Conservation (phyloP, 352 stramenopile species). For the Phytophthora hybrid region DNA sequence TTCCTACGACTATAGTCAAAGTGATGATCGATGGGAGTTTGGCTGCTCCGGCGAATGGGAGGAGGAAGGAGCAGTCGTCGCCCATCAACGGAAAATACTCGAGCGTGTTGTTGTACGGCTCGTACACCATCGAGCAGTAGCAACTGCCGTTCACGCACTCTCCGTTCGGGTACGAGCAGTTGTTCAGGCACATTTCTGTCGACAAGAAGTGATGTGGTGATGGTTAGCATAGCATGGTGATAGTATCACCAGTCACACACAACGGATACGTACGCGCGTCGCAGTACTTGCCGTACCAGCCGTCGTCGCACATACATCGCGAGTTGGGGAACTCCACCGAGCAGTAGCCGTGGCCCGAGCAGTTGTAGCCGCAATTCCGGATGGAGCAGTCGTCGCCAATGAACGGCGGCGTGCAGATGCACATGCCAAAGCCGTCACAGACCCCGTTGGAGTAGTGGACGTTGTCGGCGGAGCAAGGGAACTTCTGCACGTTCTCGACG, state of each 20-base stretch:
- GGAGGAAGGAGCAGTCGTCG: constrained; percentile 85
- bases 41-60: constrained; percentile 64
- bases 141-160: constrained; percentile 93
- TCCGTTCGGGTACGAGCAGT: constrained; percentile 97
- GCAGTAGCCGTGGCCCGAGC: constrained; percentile 95
- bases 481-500: constrained; percentile 92
- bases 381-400: constrained; percentile 93
- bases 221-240: not conserved
- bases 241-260: not conserved
- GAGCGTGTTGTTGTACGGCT: constrained; percentile 95
- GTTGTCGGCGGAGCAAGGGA: constrained; percentile 83
- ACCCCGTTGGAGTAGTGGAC: constrained; percentile 94
- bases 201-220: not conserved
- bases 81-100: constrained; percentile 83
- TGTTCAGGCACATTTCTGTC: constrained; percentile 95
- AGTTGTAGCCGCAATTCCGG: constrained; percentile 93
- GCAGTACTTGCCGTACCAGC: constrained; percentile 96
- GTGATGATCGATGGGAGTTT: constrained; percentile 9
- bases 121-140: constrained; percentile 92
- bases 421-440: constrained; percentile 97
- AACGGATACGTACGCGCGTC: constrained; percentile 65
- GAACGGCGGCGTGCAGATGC: constrained; percentile 95
- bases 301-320: constrained; percentile 95
- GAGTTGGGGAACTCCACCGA: constrained; percentile 96
- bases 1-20: constrained; percentile 18